Base-by-base conservation (phyloP, 1,284 basidiomycete genomes). In the Cystobasidium slooffiae region DNA sequence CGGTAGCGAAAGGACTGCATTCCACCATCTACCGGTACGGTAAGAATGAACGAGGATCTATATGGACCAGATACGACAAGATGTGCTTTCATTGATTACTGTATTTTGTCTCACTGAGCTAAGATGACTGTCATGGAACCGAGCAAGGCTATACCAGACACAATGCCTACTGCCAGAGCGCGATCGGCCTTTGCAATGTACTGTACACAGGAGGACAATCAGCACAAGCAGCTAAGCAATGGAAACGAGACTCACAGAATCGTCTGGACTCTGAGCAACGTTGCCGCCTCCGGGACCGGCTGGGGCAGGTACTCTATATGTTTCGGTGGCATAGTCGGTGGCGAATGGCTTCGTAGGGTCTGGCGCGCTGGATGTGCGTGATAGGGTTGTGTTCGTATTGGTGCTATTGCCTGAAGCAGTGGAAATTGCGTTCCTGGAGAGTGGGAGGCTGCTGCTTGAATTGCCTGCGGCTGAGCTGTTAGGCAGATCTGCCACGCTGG, bases 261-360 rank as follows among this genome's bases (percentile, higher is more conserved):
- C 70, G 47, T 73, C 70, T 1, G 70, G 70, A 9, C 51, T 56
- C 39, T 73, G 70, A 46, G 62, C 70, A 22, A 73, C 70, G 10
- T 55, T 55, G 18, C 70, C 70, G 12, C 52, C 53, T 20, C 70
- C 70, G 4, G 61, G 16, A 6, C 39, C 20, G 7, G 62, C 70
- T 43, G 70, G 70, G 49, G 44, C 70, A 18, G 70, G 70, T 39
- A 61, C 70, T 8, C 63, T 31, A 18, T 58, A 22, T 6, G 70
- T 66, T 43, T 66, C 46, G 37, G 64, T 66, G 9, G 31, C 18
- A 16, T 52, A 66, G n/a, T 66, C 31, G 14, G 64, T 66, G 64
- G 64, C 64, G 31, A 66, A 53, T 9, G 64, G 64, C 37, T 55
- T 51, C 12, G 64, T 53, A 18, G 51, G 47, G 22, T 51, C 49